Evolutionary conservation across 805 yeast species (phyloP).

Genomic region (Candida boleticola): DNA sequence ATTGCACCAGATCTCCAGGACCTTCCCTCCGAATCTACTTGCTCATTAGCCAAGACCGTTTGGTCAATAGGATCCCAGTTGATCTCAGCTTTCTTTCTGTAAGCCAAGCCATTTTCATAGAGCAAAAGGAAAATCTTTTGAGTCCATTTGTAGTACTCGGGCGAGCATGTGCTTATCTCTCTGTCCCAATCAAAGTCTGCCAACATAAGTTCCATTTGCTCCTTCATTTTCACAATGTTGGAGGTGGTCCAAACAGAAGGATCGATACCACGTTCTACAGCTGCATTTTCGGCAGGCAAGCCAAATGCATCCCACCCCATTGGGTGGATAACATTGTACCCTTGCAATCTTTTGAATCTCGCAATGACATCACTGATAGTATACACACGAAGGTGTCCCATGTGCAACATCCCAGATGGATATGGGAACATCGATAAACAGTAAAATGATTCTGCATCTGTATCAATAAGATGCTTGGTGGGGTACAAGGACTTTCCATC

Average conservation of each 20-base stretch:
- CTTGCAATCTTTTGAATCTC: slow-evolving; percentile 73
- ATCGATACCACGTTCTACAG: slow-evolving; percentile 75
- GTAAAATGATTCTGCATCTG: slow-evolving; percentile 42
- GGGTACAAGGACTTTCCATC: slow-evolving; percentile 36
- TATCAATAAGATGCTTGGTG: slow-evolving; percentile 15
- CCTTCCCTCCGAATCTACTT: slow-evolving; percentile 84
- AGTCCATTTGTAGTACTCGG: slow-evolving; percentile 90
- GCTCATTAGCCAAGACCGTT: slow-evolving; percentile 94
- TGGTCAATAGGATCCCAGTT: slow-evolving; percentile 98
- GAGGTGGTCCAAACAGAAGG: slow-evolving; percentile 81
- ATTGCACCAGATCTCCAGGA: slow-evolving; percentile 98
- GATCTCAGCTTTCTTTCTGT: slow-evolving; percentile 80
- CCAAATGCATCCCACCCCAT: slow-evolving; percentile 99
- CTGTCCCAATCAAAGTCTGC: slow-evolving; percentile 93
- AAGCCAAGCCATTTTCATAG: slow-evolving; percentile 76
- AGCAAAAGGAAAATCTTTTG: slow-evolving; percentile 79
- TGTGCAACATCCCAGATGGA: slow-evolving; percentile 89
- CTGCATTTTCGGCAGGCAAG: slow-evolving; percentile 97
- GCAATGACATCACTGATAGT: slow-evolving; percentile 85
- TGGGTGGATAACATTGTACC: slow-evolving; percentile 82
- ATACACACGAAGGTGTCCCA: slow-evolving; percentile 93
- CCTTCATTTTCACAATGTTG: slow-evolving; percentile 84
- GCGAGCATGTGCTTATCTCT: slow-evolving; percentile 81
- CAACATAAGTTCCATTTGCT: slow-evolving; percentile 73
- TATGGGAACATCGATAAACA: slow-evolving; percentile 91